These are phyloP conservation scores for Oxytropis ochrocephala DNA, from an alignment of 306 rosid species.

Conservation along the genomic window DNA sequence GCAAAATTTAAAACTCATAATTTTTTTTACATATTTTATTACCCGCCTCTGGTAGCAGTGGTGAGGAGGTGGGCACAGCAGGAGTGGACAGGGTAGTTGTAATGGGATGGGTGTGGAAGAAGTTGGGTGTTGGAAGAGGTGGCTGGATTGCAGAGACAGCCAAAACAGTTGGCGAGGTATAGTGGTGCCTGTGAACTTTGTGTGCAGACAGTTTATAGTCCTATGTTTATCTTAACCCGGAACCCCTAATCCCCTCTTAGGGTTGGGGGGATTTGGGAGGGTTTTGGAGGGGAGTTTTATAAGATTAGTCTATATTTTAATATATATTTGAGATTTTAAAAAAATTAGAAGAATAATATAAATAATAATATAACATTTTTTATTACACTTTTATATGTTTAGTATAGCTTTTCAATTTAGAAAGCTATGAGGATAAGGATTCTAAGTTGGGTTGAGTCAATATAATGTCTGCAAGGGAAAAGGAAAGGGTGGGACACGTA, in stretches of 20 bases:
- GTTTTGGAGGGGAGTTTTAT: too few species aligned
- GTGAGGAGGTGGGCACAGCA: neutral
- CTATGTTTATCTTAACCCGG: too few species aligned
- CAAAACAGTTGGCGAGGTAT: neutral
- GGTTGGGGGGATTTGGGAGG: too few species aligned
- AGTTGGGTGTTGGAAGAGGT: neutral
- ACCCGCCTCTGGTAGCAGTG: too few species aligned
- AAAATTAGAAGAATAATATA: too few species aligned
- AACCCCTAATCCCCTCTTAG: neutral
- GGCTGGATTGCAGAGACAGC: neutral
- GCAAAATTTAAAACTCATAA: too few species aligned
- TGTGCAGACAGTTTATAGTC: neutral
- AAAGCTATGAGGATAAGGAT: neutral
- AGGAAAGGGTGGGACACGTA: neutral
- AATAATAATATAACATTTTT: too few species aligned
- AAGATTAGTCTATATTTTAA: too few species aligned
- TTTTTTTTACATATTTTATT: too few species aligned
- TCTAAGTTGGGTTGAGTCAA: neutral
- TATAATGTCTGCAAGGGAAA: neutral
- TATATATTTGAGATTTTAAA: too few species aligned
- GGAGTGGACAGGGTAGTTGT: neutral
- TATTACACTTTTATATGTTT: too few species aligned
- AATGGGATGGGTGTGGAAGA: neutral
- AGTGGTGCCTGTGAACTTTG: neutral
- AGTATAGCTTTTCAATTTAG: too few species aligned